Percentiles rank a stretch among this genome's conserved stretches.
Conservation (phyloP, 177 flowering plant genomes). For the Vitis hybrid region DNA sequence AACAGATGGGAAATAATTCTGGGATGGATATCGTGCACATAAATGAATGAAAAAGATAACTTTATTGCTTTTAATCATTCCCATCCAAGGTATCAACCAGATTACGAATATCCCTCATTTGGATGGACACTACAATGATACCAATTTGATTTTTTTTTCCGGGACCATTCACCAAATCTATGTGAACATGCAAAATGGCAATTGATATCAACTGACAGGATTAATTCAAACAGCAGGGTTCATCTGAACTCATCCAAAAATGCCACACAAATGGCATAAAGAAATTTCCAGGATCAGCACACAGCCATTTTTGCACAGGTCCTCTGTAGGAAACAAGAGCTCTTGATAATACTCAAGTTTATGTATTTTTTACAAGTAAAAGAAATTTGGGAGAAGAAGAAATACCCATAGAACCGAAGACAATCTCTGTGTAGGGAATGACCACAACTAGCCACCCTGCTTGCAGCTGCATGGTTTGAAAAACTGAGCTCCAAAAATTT, state of each 20-base stretch:
- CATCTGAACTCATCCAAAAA: background rate
- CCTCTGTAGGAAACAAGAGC: background rate
- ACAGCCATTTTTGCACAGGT: background rate
- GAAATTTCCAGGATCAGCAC: conserved; percentile 1
- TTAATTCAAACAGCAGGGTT: background rate
- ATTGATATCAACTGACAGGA: background rate
- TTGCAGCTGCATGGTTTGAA: conserved; percentile 99
- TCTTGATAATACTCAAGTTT: background rate
- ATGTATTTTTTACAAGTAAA: background rate
- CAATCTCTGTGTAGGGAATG: conserved; percentile 98
- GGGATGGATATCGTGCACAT: background rate
- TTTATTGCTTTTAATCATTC: background rate
- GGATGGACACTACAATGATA: background rate
- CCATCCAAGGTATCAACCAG: background rate
- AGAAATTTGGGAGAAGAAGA: background rate
- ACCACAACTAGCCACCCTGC: conserved; percentile 98
- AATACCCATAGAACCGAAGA: conserved; percentile 95
- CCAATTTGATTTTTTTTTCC: background rate
- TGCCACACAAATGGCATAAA: background rate
- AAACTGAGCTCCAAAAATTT: conserved; percentile 99
- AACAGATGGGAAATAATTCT: background rate
- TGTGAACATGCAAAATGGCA: background rate
- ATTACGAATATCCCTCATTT: background rate
- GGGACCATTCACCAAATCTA: too few species aligned
- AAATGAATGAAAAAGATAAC: background rate